Evolutionary conservation across 768 basidiomycete genomes (phyloP), one percentile per base, ranked within the genome.

Genomic region (Suillus americanus): DNA sequence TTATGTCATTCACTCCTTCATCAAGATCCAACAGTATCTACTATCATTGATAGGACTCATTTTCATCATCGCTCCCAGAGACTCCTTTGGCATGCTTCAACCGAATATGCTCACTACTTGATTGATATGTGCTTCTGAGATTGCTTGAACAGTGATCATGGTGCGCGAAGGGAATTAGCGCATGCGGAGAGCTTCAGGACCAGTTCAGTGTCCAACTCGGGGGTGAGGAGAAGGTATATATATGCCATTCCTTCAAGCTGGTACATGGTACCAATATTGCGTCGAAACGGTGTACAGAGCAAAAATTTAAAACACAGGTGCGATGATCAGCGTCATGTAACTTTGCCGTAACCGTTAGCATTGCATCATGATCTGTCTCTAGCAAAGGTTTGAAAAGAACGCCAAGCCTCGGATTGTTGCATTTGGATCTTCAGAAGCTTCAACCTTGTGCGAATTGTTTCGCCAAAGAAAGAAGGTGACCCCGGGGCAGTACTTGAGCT

Each of bases 161-260:
- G 79, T 13, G 82, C 82, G 66, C 82, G 82, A 51, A 92, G 78
- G 10, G 79, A 74, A 46, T 79, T 74, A 1, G 83, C 83, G 50
- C 81, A 84, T 35, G 85, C 84, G n/a, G 78, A 78, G 38, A 95
- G 79, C 28, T 80, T 78, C 57, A 78, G 78, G 48, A 90, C 83
- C 43, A 89, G 77, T 46, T 88, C 83, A 40, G 80, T 79, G 68
- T 92, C 86, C 59, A 97, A 77, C 48, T 91, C 89, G 60, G 95
- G 79, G 70, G 90, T 91, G 82, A 99, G 99, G 5, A 98, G 82
- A 65, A 99, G 96, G 65, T 97, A 76, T 67, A 99, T 89, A 75
- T 95, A 99, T 63, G n/a, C n/a, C n/a, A n/a, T 92, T 84, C 54
- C 96, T 88, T 65, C 18, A 43, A 43, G 97, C 95, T 16, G 96